phyloP scores from a whole-genome alignment of 1,284 basidiomycete genomes.

The Marasmius tenuissimus region DNA sequence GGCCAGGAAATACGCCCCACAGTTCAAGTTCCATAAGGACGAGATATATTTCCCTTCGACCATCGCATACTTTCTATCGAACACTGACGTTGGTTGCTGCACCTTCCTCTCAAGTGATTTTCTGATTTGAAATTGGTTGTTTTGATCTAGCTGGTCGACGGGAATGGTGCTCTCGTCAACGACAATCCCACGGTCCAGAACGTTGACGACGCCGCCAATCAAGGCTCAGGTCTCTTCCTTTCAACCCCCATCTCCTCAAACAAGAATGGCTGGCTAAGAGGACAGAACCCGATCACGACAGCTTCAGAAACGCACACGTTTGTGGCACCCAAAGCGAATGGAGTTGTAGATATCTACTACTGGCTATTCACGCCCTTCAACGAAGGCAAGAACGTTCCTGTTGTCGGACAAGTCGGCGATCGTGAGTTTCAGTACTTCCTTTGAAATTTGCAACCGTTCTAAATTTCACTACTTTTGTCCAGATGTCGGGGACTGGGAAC shows the following conservation, averaged over 20 bases:
- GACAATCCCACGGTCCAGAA: background rate
- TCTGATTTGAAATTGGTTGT: background rate
- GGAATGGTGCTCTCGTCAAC: background rate
- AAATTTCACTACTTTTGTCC: background rate
- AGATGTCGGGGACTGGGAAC: slow-evolving; percentile 6
- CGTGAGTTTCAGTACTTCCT: background rate
- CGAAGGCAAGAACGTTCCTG: background rate
- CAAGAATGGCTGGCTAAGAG: background rate
- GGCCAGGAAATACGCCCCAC: background rate
- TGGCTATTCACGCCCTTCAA: slow-evolving; percentile 4
- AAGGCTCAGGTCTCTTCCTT: background rate
- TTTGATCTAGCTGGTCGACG: background rate
- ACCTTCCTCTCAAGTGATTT: background rate
- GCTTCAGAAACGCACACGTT: background rate
- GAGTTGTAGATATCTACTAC: slow-evolving; percentile 1
- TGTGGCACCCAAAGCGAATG: background rate
- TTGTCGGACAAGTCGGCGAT: background rate
- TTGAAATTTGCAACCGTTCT: background rate
- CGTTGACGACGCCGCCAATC: background rate
- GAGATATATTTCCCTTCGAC: background rate
- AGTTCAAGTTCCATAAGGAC: background rate
- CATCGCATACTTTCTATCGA: background rate
- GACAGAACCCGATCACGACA: background rate
- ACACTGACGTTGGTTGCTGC: background rate
- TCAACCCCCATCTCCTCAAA: background rate